Evolutionary conservation across 352 stramenopile genomes (phyloP).

Genomic region (Globisporangium spinosum): DNA sequence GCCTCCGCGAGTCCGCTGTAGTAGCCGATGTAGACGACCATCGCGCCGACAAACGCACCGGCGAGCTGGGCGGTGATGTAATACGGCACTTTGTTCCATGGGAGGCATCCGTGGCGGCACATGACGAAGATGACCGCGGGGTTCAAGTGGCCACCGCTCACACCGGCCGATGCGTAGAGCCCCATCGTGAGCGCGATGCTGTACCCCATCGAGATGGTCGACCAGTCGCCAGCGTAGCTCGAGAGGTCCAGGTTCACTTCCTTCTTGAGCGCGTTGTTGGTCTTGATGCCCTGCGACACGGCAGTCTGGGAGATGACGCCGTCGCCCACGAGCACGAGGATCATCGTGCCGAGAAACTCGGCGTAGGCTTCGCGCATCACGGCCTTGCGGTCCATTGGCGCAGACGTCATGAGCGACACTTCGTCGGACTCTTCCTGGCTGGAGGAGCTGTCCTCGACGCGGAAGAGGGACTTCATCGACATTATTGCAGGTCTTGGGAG

Average conservation of each 20-base stretch:
- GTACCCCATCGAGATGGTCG: conserved; percentile 65
- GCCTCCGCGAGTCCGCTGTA: conserved; percentile 51
- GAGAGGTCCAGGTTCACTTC: conserved; percentile 40
- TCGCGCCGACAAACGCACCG: conserved; percentile 58
- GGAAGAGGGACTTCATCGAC: conserved; percentile 31
- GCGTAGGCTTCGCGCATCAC: conserved; percentile 31
- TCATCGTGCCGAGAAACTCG: conserved; percentile 60
- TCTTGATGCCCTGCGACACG: conserved; percentile 58
- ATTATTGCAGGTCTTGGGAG: conserved; percentile 18
- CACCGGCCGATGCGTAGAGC: conserved; percentile 58
- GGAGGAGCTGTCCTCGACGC: conserved; percentile 22
- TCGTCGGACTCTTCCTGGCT: conserved; percentile 34
- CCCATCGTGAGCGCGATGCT: conserved; percentile 71
- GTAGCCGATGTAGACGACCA: conserved; percentile 67
- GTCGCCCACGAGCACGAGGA: conserved; percentile 55
- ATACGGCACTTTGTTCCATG: conserved; percentile 61
- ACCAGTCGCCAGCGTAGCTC: conserved; percentile 63
- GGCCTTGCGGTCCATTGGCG: conserved; percentile 30
- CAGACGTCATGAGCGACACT: conserved; percentile 45
- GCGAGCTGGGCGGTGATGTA: conserved; percentile 62
- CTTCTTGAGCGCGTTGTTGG: conserved; percentile 45
- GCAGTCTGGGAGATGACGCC: conserved; percentile 57
- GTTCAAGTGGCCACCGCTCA: conserved; percentile 70
- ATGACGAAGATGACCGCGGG: conserved; percentile 66
- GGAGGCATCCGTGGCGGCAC: conserved; percentile 50